A percentile compares a stretch with the other conserved stretches of the same genome.
Conservation (phyloP, 1,284 basidiomycete species). For the Malassezia furfur region DNA sequence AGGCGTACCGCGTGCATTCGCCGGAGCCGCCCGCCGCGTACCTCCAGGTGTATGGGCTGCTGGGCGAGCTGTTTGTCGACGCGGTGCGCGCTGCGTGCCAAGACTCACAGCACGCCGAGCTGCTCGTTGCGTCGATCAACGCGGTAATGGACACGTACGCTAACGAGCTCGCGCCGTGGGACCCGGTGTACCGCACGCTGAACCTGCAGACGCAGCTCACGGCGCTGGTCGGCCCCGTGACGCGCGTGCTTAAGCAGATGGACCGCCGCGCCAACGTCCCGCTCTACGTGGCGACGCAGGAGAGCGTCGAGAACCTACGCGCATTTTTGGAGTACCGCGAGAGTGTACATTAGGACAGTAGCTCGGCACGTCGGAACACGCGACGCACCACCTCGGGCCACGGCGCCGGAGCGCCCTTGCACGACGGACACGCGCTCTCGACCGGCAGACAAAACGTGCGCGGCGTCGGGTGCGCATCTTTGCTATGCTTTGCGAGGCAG, state of each 20-base stretch:
- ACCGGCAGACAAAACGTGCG: slow-evolving; percentile 14
- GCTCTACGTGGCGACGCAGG: slow-evolving; percentile 3
- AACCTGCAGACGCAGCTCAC: slow-evolving; percentile 56
- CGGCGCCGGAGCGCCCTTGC: not conserved
- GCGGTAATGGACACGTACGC: slow-evolving; percentile 89
- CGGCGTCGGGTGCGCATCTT: not conserved
- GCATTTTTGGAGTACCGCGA: slow-evolving; percentile 15
- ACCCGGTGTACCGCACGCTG: slow-evolving; percentile 63
- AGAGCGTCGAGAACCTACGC: slow-evolving; percentile 39
- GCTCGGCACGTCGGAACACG: slow-evolving; percentile 10
- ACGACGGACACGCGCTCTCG: slow-evolving; percentile 2
- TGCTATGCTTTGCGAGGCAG: slow-evolving; percentile 9
- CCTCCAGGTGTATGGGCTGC: not conserved
- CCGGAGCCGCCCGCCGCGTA: slow-evolving; percentile 2
- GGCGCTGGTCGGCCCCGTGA: slow-evolving; percentile 56
- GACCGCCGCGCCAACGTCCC: slow-evolving; percentile 2
- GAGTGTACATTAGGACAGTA: not conserved
- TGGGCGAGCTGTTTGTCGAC: slow-evolving; percentile 10
- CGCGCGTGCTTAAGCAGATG: slow-evolving; percentile 49
- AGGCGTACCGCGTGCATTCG: slow-evolving; percentile 12
- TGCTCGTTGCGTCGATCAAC: slow-evolving; percentile 69
- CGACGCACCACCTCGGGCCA: slow-evolving; percentile 14
- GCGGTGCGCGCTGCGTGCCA: not conserved
- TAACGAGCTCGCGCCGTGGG: slow-evolving; percentile 74
- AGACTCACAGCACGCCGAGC: slow-evolving; percentile 55